phyloP scores from a whole-genome alignment of 805 yeast genomes.

The Hyphopichia homilentoma region DNA sequence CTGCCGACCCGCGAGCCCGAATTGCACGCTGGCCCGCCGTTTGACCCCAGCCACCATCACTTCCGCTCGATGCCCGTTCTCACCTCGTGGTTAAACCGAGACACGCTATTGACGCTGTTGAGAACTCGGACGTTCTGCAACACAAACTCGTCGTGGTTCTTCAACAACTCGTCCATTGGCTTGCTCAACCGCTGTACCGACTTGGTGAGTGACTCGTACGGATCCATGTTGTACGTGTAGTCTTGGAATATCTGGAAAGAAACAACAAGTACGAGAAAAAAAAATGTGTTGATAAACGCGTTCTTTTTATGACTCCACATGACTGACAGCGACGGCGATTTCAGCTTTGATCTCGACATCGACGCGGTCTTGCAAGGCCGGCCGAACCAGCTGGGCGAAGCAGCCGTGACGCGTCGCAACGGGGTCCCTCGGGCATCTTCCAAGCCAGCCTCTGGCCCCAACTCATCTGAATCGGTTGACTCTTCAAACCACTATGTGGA shows the following conservation, averaged over 20 bases:
- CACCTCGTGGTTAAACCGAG: not conserved
- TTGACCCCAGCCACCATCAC: no score
- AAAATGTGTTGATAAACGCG: no score
- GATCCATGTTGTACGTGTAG: constrained; percentile 16
- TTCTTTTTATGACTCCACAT: no score
- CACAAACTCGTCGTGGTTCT: constrained; percentile 25
- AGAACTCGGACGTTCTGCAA: constrained; percentile 22
- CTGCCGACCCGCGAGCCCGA: no score
- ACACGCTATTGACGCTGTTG: constrained; percentile 12
- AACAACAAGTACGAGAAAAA: not conserved
- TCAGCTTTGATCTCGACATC: constrained; percentile 31
- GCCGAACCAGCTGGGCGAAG: no score
- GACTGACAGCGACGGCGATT: constrained; percentile 23
- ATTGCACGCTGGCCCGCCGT: no score
- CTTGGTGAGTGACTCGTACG: constrained; percentile 20
- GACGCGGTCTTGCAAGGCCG: constrained; percentile 33
- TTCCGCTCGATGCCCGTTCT: not conserved
- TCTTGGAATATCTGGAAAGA: constrained; percentile 1
- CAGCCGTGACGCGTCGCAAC: no score
- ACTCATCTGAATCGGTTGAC: no score
- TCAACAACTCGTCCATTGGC: constrained; percentile 23
- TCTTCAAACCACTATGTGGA: not conserved
- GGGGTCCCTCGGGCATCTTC: no score
- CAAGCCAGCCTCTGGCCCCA: not conserved
- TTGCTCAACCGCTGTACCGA: constrained; percentile 17